Conservation (phyloP, 306 rosid species). For the Gastrolobium bilobum region DNA sequence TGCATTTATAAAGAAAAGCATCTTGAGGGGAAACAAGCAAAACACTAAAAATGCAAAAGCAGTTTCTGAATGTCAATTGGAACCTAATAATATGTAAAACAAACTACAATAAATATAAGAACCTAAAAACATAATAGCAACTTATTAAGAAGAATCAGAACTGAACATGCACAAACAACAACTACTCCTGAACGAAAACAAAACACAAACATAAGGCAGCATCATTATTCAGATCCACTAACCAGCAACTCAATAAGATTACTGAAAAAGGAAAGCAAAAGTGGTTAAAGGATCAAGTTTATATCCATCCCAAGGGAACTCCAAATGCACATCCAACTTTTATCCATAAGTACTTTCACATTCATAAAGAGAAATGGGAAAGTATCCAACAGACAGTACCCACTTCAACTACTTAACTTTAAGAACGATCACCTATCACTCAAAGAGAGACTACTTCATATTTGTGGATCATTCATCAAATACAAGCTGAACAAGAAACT, state of each 20-base stretch:
- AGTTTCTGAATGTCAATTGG: conserved; percentile 21
- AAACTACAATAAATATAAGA: conserved; percentile 3
- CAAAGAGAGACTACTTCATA: not conserved
- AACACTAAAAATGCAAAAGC: conserved; percentile 22
- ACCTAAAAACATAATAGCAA: conserved; percentile 18
- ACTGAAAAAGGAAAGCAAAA: not conserved
- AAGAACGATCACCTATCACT: conserved; percentile 19
- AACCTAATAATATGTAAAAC: conserved; percentile 24
- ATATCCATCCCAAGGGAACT: conserved; percentile 15
- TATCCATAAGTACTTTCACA: conserved; percentile 16
- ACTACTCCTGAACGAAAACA: conserved; percentile 4
- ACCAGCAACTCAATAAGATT: conserved; percentile 13
- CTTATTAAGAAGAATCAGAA: conserved; percentile 7
- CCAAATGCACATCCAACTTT: not conserved
- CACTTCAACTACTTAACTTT: conserved; percentile 21
- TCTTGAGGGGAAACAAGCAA: conserved; percentile 18
- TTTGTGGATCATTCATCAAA: not conserved
- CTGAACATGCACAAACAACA: conserved; percentile 25
- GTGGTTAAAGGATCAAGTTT: not conserved
- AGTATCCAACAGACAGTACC: conserved; percentile 12
- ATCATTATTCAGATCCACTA: conserved; percentile 8
- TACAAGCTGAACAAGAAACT: not conserved
- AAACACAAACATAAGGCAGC: conserved; percentile 18
- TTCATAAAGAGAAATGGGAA: not conserved
- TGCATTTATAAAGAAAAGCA: not conserved